Evolutionary conservation across 2,329 filamentous ascomycete species (phyloP).

Genomic region (Fusarium drepaniforme): DNA sequence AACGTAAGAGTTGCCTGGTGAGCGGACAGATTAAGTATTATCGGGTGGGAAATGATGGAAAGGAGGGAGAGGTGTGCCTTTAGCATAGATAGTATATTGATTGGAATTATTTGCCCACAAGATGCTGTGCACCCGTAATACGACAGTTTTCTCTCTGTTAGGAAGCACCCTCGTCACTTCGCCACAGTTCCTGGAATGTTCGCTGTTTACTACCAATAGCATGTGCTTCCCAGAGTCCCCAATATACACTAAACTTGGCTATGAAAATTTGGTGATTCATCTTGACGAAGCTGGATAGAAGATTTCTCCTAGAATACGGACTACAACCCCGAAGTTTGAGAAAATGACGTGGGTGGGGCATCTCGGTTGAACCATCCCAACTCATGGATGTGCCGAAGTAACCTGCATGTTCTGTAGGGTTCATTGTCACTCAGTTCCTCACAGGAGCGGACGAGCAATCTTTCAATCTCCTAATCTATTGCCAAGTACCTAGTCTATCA

Average conservation of each 20-base stretch:
- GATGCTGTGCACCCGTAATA: not conserved
- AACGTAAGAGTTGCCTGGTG: not conserved
- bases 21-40: not conserved
- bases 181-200: conserved; percentile 75
- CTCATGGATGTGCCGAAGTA: conserved; percentile 75
- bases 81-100: not conserved
- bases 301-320: conserved; percentile 86
- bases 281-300: conserved; percentile 47
- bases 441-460: conserved; percentile 63
- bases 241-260: conserved; percentile 62
- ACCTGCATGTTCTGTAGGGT: conserved; percentile 87
- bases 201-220: conserved; percentile 94
- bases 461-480: not conserved
- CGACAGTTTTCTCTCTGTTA: not conserved
- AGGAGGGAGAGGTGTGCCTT: not conserved
- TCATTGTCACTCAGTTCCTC: conserved; percentile 71
- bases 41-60: not conserved
- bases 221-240: conserved; percentile 83
- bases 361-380: conserved; percentile 81
- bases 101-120: not conserved
- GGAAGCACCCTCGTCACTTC: not conserved
- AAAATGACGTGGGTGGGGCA: conserved; percentile 91
- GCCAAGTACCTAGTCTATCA: not conserved
- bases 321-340: conserved; percentile 85
- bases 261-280: not conserved